Conservation (phyloP, 106 monocot genomes). For the Dioscorea dumetorum region DNA sequence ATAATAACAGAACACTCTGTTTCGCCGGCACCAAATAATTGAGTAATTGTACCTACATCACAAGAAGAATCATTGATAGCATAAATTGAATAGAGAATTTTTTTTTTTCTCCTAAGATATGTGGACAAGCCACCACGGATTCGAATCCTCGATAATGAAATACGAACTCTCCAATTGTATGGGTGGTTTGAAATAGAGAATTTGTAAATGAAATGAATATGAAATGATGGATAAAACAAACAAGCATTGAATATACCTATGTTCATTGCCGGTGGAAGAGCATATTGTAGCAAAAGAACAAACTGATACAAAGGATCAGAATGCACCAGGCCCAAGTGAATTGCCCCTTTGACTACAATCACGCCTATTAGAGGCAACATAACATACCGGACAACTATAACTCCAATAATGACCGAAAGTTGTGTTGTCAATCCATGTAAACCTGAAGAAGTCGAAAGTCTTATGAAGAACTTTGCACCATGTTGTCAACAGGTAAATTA, state of each 20-base stretch:
- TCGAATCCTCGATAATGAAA: too few species aligned
- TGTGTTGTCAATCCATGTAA: conserved; percentile 28
- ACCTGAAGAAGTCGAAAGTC: conserved; percentile 27
- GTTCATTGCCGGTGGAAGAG: conserved; percentile 24
- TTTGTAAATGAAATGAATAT: too few species aligned
- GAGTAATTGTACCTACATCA: conserved; percentile 53
- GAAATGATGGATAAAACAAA: too few species aligned
- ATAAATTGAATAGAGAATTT: too few species aligned
- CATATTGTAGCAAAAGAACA: conserved; percentile 21
- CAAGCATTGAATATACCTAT: conserved; percentile 5
- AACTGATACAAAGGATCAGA: conserved; percentile 20
- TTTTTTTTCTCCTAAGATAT: too few species aligned
- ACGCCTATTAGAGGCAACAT: conserved; percentile 48
- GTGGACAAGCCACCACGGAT: too few species aligned
- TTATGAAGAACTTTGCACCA: neutral
- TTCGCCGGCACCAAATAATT: conserved; percentile 67
- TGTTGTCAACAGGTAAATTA: too few species aligned
- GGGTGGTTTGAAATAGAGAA: too few species aligned
- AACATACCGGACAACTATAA: conserved; percentile 48
- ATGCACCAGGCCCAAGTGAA: conserved; percentile 15
- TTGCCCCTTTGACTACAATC: conserved; percentile 23
- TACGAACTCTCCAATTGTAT: too few species aligned
- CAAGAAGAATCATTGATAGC: too few species aligned
- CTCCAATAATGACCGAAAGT: conserved; percentile 32
- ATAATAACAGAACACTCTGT: conserved; percentile 69